phyloP scores from a whole-genome alignment of 164 flowering plant genomes.

The Berberis thunbergii region DNA sequence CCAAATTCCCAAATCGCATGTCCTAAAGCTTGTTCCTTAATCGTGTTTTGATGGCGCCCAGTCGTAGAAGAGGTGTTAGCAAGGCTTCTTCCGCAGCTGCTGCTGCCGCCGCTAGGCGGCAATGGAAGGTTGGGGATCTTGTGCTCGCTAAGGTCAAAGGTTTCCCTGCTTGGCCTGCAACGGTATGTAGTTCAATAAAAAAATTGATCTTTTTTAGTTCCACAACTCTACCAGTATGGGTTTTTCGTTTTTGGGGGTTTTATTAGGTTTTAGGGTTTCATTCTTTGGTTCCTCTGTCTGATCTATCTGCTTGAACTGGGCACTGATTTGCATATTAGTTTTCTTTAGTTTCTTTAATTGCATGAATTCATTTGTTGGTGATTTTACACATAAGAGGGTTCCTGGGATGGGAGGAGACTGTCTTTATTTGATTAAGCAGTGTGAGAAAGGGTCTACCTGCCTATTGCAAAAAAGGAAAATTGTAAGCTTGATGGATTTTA shows the following conservation, averaged over 20 bases:
- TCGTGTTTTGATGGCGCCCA: conserved; percentile 63
- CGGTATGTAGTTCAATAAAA: conserved; percentile 37
- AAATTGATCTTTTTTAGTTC: background rate
- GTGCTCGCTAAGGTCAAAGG: conserved; percentile 98
- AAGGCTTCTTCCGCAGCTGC: conserved; percentile 57
- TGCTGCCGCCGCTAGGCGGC: conserved; percentile 51
- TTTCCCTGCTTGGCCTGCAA: conserved; percentile 98
- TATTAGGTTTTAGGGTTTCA: background rate
- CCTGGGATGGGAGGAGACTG: too few relatives aligned
- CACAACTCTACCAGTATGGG: background rate
- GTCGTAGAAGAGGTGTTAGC: conserved; percentile 60
- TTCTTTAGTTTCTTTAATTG: too few relatives aligned
- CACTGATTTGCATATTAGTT: too few relatives aligned
- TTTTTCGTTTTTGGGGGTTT: background rate
- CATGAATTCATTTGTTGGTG: too few relatives aligned
- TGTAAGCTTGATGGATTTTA: too few relatives aligned
- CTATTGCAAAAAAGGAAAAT: too few relatives aligned
- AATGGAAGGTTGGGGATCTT: conserved; percentile 97
- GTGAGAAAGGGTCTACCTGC: too few relatives aligned
- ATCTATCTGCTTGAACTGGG: too few relatives aligned
- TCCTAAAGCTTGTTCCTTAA: conserved; percentile 3
- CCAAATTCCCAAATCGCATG: conserved; percentile 1
- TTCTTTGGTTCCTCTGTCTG: too few relatives aligned
- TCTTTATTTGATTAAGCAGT: too few relatives aligned
- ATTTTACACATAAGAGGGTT: too few relatives aligned